phyloP scores from a whole-genome alignment of 2,329 filamentous ascomycete genomes.

The Tolypocladium pustulatum region DNA sequence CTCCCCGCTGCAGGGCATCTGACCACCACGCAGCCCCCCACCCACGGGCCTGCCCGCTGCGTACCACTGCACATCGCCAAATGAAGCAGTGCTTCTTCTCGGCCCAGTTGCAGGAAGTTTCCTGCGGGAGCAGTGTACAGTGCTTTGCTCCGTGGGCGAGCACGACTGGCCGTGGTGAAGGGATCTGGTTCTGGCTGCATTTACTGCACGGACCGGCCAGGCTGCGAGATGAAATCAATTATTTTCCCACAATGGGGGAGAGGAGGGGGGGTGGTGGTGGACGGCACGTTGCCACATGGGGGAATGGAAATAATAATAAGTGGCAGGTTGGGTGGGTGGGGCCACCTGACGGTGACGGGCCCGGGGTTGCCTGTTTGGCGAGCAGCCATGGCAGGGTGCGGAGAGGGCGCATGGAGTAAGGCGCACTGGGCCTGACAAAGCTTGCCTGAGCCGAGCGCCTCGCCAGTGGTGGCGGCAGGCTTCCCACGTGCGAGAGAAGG shows the following conservation, averaged over 20 bases:
- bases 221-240: background rate
- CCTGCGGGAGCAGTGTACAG: background rate
- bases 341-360: background rate
- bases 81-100: background rate
- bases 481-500: conserved; percentile 12
- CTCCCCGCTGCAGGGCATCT: background rate
- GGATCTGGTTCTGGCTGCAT: background rate
- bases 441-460: background rate
- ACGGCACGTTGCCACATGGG: background rate
- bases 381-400: background rate
- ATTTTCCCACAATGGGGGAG: too few relatives aligned
- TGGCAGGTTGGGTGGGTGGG: background rate
- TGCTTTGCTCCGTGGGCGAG: background rate
- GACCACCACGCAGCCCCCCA: background rate
- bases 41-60: background rate
- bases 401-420: background rate
- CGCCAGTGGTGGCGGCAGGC: background rate
- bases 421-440: background rate
- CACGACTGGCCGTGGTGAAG: background rate
- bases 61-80: background rate
- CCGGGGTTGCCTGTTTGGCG: background rate
- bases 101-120: background rate
- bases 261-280: background rate
- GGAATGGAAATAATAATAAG: background rate
- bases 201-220: background rate